phyloP scores from a whole-genome alignment of 371 early-diverging fungal genomes.

The Phascolomyces articulosus region DNA sequence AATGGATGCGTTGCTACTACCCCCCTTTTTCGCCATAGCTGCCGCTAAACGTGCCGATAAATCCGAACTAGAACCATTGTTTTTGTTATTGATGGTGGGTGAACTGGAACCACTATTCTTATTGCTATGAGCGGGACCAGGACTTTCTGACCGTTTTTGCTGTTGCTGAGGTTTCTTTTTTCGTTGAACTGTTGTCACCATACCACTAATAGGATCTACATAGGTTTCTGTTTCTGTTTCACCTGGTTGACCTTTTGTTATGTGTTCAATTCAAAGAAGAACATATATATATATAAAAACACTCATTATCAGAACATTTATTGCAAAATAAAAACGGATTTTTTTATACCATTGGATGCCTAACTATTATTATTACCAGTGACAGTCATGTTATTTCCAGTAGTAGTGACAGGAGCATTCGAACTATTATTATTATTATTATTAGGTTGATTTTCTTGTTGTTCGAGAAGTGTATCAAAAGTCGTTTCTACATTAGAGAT shows the following conservation, averaged over 20 bases:
- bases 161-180: constrained; percentile 15
- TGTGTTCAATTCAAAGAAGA: no score
- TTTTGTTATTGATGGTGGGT: no score
- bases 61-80: constrained; percentile 14
- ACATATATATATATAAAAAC: not conserved
- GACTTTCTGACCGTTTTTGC: not conserved
- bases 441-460: constrained; percentile 15
- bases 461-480: constrained; percentile 79
- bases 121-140: no score
- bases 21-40: constrained; percentile 27
- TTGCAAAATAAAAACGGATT: not conserved
- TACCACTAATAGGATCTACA: constrained; percentile 52
- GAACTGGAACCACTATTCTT: not conserved
- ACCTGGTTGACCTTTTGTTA: constrained; percentile 1
- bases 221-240: constrained; percentile 46
- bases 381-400: not conserved
- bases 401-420: not conserved
- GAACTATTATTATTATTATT: not conserved
- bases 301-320: not conserved
- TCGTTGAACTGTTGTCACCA: constrained; percentile 45
- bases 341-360: constrained; percentile 6
- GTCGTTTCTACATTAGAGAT: constrained; percentile 79
- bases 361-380: no score
- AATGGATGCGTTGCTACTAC: no score
- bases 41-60: constrained; percentile 47